These are phyloP conservation scores for Polysphondylium violaceum DNA, from an alignment of 78 protist species.

Conservation along the genomic window DNA sequence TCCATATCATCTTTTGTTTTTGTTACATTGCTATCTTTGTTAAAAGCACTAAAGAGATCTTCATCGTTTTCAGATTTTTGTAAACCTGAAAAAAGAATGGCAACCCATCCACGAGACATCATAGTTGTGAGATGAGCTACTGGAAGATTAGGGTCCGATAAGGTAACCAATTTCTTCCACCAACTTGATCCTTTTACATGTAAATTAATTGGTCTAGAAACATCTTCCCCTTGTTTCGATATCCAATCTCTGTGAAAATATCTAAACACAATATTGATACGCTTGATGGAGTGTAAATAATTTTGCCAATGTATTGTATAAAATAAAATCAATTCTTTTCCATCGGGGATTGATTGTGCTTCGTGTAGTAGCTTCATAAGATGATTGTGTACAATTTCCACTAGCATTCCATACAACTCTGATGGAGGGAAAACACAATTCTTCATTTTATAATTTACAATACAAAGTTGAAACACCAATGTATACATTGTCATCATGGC, in stretches of 20 bases:
- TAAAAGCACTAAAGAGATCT: neutral
- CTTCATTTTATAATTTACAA: slow-evolving; percentile 42
- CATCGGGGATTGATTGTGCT: neutral
- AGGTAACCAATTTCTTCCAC: slow-evolving; percentile 58
- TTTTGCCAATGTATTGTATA: slow-evolving; percentile 48
- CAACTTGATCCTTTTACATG: slow-evolving; percentile 30
- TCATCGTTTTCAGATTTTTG: neutral
- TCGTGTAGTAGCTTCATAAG: slow-evolving; percentile 24
- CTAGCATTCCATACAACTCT: slow-evolving; percentile 53
- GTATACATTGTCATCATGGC: slow-evolving; percentile 77
- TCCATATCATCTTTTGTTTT: too few species aligned
- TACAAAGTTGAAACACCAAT: slow-evolving; percentile 58
- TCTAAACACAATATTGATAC: slow-evolving; percentile 60
- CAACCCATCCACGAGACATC: slow-evolving; percentile 77
- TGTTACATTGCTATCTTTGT: neutral
- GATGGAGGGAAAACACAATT: slow-evolving; percentile 25
- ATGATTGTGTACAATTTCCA: slow-evolving; percentile 66
- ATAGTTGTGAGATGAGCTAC: slow-evolving; percentile 34
- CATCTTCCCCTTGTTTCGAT: slow-evolving; percentile 49
- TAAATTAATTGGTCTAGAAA: slow-evolving; percentile 8
- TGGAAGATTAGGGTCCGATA: neutral
- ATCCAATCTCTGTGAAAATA: slow-evolving; percentile 73
- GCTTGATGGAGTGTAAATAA: slow-evolving; percentile 35
- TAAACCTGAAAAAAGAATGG: slow-evolving; percentile 36
- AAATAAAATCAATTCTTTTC: slow-evolving; percentile 29